Base-by-base conservation (phyloP, 176 grass and related monocot genomes). In the Carex littledalei region DNA sequence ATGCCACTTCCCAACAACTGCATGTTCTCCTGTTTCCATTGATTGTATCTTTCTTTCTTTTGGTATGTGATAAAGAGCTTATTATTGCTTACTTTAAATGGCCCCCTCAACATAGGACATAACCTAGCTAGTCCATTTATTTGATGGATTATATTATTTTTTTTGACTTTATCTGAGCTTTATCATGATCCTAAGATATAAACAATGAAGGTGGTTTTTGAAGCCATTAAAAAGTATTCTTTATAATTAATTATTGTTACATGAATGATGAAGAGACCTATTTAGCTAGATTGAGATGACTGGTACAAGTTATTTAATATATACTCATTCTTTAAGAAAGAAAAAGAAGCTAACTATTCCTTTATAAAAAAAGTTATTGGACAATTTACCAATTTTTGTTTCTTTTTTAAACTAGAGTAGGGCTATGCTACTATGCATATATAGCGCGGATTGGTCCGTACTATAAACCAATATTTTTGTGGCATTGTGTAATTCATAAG, bases 401-500 rank as follows among this genome's bases (percentile, higher is more conserved):
- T 21, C 45, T 21, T 29, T 53, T 76, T 54, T 50, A 5, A 6
- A 54, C 12, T 35, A 35, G 34, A 35, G 3, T 35, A 3, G 3
- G 34, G 34, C 34, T 35, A 35, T 35, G 34, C 3, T 35, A 35
- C 3, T 35, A 35, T 35, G 34, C 34, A 35, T n/a, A n/a, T n/a
- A n/a, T 3, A 35, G 34, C 2, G 34, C 32, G 2, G 32, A 34
- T 34, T 34, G 32, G 32, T 34, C 2, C 32, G 2, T 34, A 34
- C 2, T 35, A 35, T 35, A 3, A 35, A 35, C 34, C 34, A 35
- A 35, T 35, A 3, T 35, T 35, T 35, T 0, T 9, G 18, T 14
- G 61, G 32, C 41, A 47, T 65, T 65, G 59, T 82, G 56, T 82
- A 82, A 22, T 82, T 50, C 6, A 82, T 62, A 63, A 63, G 61